Conservation (phyloP, 257 asterid species). For the Lycium ferocissimum region DNA sequence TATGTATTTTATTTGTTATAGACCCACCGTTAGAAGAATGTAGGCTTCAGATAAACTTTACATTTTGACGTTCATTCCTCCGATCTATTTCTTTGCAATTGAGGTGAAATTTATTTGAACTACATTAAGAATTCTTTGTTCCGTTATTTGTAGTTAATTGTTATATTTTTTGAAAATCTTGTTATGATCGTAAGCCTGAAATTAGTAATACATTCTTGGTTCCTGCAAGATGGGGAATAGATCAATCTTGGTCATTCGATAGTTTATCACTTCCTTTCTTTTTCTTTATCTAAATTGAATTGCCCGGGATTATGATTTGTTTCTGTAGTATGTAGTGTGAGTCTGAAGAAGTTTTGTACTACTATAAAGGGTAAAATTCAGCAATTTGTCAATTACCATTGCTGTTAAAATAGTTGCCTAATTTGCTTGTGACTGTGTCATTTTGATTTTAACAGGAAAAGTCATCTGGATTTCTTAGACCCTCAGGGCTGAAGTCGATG, state of each 20-base stretch:
- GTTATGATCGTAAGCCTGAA: no score
- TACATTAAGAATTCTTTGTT: neutral
- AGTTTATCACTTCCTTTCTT: neutral
- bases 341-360: slow-evolving; percentile 24
- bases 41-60: neutral
- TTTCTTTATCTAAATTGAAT: neutral
- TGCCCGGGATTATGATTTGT: neutral
- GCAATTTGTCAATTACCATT: neutral
- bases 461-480: no score
- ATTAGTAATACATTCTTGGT: no score
- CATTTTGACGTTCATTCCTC: no score
- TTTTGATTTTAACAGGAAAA: no score
- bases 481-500: no score
- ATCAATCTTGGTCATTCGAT: neutral
- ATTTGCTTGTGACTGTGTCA: no score
- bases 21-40: no score
- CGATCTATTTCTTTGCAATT: neutral
- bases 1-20: no score
- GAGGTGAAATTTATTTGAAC: slow-evolving; percentile 8
- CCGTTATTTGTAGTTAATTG: neutral
- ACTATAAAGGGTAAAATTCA: neutral
- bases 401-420: neutral
- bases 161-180: neutral
- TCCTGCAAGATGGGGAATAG: no score
- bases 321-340: neutral